Conservation (phyloP, 129 eudicot species). For the Arctium minus region DNA sequence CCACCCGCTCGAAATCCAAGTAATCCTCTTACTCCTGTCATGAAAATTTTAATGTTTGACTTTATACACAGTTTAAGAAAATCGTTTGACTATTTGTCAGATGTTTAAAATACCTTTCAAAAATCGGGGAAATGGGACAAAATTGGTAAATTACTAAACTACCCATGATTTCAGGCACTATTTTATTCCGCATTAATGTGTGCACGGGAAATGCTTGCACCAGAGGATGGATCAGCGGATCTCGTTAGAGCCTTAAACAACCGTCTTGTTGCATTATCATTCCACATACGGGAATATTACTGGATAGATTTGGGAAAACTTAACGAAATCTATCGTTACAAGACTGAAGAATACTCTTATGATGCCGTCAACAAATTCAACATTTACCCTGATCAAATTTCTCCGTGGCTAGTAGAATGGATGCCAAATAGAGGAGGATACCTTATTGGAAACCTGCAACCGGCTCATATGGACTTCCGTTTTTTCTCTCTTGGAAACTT, state of each 20-base stretch:
- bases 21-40: not conserved
- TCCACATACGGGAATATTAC: constrained; percentile 76
- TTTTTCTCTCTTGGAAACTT: constrained; percentile 71
- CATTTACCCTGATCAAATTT: constrained; percentile 73
- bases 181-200: constrained; percentile 65
- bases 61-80: too few relatives aligned
- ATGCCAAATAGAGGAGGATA: constrained; percentile 81
- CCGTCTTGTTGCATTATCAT: constrained; percentile 64
- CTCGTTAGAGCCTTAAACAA: constrained; percentile 56
- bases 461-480: constrained; percentile 85
- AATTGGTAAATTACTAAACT: not conserved
- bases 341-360: constrained; percentile 72
- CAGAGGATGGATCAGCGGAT: constrained; percentile 61
- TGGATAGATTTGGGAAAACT: constrained; percentile 75
- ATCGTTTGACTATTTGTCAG: too few relatives aligned
- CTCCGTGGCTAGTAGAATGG: constrained; percentile 70
- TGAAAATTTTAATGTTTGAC: too few relatives aligned
- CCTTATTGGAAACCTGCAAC: constrained; percentile 73
- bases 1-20: constrained; percentile 85
- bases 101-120: too few relatives aligned
- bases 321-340: constrained; percentile 77
- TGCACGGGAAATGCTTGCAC: constrained; percentile 73
- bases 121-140: not conserved
- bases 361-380: constrained; percentile 80
- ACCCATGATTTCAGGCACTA: constrained; percentile 45